phyloP scores from a whole-genome alignment of 2,329 filamentous ascomycete species.

The Fusarium beomiforme region DNA sequence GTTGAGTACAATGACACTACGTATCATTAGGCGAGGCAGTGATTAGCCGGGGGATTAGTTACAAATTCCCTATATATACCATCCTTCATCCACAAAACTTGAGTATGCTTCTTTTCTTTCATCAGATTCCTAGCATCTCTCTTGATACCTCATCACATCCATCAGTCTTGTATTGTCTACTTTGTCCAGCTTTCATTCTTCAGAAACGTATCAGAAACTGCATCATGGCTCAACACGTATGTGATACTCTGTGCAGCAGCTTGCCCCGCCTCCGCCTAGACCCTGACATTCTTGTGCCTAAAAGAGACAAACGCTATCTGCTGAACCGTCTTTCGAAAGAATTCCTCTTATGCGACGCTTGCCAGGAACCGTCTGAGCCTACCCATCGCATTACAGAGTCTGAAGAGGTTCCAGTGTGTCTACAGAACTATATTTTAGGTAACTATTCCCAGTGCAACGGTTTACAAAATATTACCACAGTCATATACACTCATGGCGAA shows the following conservation, averaged over 20 bases:
- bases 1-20: background rate
- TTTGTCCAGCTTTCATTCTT: no score
- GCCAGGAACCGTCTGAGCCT: background rate
- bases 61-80: background rate
- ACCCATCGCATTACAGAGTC: background rate
- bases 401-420: background rate
- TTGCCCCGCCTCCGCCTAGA: no score
- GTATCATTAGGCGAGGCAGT: accelerated
- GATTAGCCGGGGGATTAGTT: accelerated
- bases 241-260: accelerated
- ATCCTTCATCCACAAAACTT: background rate
- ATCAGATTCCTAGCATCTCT: background rate
- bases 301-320: no score
- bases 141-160: background rate
- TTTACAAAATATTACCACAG: background rate
- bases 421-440: background rate
- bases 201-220: background rate
- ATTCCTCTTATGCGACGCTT: no score
- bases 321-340: no score
- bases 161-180: background rate
- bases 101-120: background rate
- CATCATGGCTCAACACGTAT: background rate
- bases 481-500: background rate
- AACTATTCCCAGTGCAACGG: background rate
- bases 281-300: no score